Base-by-base conservation (phyloP, 23 red algal genomes). In the Cyanidium caldarium region DNA sequence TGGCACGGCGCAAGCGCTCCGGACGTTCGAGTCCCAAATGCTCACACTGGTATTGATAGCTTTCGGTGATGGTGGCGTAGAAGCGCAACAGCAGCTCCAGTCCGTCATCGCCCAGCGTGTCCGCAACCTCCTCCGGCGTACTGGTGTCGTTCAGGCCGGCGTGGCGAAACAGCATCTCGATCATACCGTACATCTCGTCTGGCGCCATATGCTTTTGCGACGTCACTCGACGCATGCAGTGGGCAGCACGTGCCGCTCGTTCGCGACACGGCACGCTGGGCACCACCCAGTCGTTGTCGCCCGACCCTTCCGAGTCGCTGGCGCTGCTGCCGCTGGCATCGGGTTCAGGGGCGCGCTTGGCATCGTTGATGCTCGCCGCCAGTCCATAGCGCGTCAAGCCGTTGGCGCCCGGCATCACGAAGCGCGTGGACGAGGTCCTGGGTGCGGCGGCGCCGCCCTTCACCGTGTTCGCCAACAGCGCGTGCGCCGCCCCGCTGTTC, bases 61-160 rank as follows among this genome's bases (percentile, higher is more conserved):
- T 38, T 26, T 69, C 66, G 5, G 42, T 69, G 17, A 39, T 36
- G 30, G 17, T 69, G 12, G 38, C 26, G 30, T 69, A 69, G 30
- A 69, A 69, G 12, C 66, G 66, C 25, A 69, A 21, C 38, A 69
- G n/a, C 7, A 69, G 66, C 66, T 69, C 66, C 12, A 45, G 38
- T 7, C 66, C 66, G 20, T 69, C 66, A 7, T 68, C 65, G 17
- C 65, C 65, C 2, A 68, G 65, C 34, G 34, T 37, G 3, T 68
- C 34, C 35, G n/a, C 65, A 26, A 68, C 65, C 20, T 68, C 65
- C 2, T 39, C 33, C 3, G 33, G 34, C 37, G 65, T 37, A 21
- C 34, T 40, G 2, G 34, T 19, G 37, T 68, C 65, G 15, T 37
- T 26, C 2, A 68, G 35, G 14, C 65, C 65, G 31, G 65, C 65